Evolutionary conservation across 73 alveolate species (phyloP).

Genomic region (Paramecium biaurelia): DNA sequence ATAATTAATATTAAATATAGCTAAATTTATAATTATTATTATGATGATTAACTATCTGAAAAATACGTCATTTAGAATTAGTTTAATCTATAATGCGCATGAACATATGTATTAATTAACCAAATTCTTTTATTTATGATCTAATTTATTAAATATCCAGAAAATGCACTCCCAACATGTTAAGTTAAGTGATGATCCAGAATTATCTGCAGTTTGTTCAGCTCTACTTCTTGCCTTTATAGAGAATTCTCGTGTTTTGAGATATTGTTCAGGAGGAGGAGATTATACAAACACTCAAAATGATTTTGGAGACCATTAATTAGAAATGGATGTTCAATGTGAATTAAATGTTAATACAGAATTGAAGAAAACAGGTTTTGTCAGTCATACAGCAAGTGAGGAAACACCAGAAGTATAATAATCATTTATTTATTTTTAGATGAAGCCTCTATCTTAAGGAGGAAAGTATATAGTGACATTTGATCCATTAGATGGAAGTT

Average conservation of each 20-base stretch:
- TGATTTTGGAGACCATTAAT: constrained; percentile 40
- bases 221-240: constrained; percentile 9
- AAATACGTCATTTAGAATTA: background rate
- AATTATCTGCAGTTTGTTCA: background rate
- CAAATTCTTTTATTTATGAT: background rate
- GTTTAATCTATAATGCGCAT: background rate
- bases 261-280: constrained; percentile 25
- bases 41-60: background rate
- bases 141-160: background rate
- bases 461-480: constrained; percentile 73
- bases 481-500: constrained; percentile 83
- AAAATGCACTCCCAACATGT: constrained; percentile 14
- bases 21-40: background rate
- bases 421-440: background rate
- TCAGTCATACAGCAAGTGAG: constrained; percentile 30
- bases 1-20: background rate
- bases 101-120: background rate
- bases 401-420: constrained; percentile 35
- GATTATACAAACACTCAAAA: constrained; percentile 9
- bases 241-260: background rate
- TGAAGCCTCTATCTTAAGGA: constrained; percentile 18
- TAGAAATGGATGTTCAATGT: constrained; percentile 30
- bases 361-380: background rate
- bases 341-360: constrained; percentile 2
- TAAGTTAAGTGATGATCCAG: constrained; percentile 36